These are phyloP conservation scores for Aspergillus thermomutatus DNA, from an alignment of 2,329 filamentous ascomycete genomes.

Conservation along the genomic window DNA sequence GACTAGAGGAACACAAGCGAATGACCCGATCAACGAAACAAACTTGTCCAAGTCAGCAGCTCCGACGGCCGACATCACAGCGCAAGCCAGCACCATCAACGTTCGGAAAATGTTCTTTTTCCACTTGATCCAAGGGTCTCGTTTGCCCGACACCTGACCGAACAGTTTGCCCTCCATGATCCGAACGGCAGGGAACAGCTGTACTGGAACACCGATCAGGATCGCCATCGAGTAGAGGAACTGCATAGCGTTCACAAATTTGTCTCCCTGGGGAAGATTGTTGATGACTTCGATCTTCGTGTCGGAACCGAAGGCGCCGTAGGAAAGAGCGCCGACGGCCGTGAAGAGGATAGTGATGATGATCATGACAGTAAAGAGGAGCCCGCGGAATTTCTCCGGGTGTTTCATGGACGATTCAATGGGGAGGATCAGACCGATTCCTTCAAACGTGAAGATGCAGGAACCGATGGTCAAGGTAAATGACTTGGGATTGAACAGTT, in stretches of 20 bases:
- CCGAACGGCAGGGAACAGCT: constrained; percentile 93
- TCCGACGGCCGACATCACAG: constrained; percentile 79
- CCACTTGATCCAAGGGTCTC: constrained; percentile 97
- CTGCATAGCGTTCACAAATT: constrained; percentile 88
- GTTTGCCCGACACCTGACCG: constrained; percentile 82
- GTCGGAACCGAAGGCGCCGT: constrained; percentile 87
- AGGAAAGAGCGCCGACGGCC: constrained; percentile 84
- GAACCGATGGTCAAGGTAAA: constrained; percentile 98
- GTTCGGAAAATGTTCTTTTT: constrained; percentile 96
- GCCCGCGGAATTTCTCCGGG: constrained; percentile 80
- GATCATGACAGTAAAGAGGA: constrained; percentile 85
- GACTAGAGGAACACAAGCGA: constrained; percentile 91
- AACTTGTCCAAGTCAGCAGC: constrained; percentile 94
- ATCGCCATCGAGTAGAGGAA: constrained; percentile 93
- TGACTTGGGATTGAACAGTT: constrained; percentile 79
- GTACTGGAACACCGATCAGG: constrained; percentile 83
- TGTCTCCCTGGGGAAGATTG: constrained; percentile 89
- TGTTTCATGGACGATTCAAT: constrained; percentile 95
- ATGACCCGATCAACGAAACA: constrained; percentile 88
- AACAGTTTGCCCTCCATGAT: constrained; percentile 92
- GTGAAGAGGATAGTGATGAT: constrained; percentile 88
- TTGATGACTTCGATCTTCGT: constrained; percentile 94
- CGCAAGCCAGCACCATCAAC: constrained; percentile 80
- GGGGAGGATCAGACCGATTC: constrained; percentile 91
- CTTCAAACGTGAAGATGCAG: constrained; percentile 96